These are phyloP conservation scores for Solanum ahanhuiri DNA, from an alignment of 257 asterid species.

Conservation along the genomic window DNA sequence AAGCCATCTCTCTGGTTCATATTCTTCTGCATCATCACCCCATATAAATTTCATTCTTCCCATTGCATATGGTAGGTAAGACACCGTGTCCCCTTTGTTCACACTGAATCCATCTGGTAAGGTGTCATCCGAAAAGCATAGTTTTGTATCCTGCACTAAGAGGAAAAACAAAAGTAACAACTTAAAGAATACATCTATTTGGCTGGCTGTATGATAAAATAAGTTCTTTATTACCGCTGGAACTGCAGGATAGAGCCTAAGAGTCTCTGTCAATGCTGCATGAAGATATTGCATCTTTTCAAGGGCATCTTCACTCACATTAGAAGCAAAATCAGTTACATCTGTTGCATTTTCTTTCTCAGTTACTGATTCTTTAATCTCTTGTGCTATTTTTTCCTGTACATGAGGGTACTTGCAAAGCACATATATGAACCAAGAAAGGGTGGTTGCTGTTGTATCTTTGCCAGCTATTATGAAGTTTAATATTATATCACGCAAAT, in stretches of 20 bases:
- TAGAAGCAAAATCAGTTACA: constrained; percentile 11
- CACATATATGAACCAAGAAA: constrained; percentile 51
- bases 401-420: constrained; percentile 38
- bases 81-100: constrained; percentile 43
- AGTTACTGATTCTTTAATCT: constrained; percentile 22
- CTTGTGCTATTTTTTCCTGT: constrained; percentile 39
- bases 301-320: constrained; percentile 27
- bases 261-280: constrained; percentile 31
- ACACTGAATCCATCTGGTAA: constrained; percentile 45
- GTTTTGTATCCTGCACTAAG: constrained; percentile 34
- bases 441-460: constrained; percentile 45
- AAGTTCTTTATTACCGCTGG: constrained; percentile 30
- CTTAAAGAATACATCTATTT: background rate
- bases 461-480: constrained; percentile 50
- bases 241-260: constrained; percentile 47
- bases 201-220: background rate
- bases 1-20: constrained; percentile 59
- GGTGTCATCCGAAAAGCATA: constrained; percentile 36
- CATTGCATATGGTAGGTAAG: constrained; percentile 53
- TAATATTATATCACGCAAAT: constrained; percentile 39
- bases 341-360: constrained; percentile 1
- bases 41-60: constrained; percentile 50
- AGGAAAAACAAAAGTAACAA: background rate
- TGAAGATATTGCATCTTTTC: constrained; percentile 31
- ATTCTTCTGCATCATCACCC: constrained; percentile 54